Evolutionary conservation across 257 asterid genomes (phyloP), one percentile per base, ranked within the genome.

Genomic region (Osmanthus fragrans): DNA sequence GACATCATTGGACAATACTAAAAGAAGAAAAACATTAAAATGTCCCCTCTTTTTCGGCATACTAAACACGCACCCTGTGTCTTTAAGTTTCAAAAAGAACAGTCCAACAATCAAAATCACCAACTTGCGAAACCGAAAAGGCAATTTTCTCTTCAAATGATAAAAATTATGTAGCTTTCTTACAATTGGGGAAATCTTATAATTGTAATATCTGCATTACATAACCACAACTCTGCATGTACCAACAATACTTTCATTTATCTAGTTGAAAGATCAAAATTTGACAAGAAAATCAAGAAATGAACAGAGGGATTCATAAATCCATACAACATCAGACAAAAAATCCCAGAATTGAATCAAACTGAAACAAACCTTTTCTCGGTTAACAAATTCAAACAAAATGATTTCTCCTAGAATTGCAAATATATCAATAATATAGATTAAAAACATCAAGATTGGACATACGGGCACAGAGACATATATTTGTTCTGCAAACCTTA

Each of bases 401-500:
- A 37, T 80, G 84, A 80, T 67, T 75, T 29, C 60, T 73, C 83
- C 58, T 30, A 67, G 70, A 73, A 79, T 45, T 27, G 7, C 67
- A 45, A 67, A 39, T 56, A n/a, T 18, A 51, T 56, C 16, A 56
- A 5, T 7, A 18, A 56, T 56, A 56, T 4, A 56, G 33, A 23
- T 10, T 9, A 60, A 23, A 21, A 74, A 49, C 49, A 49, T 56
- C 67, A 70, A 78, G 42, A 19, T 45, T 75, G 39, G 47, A 70
- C 77, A 45, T 25, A 75, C n/a, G 6, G 15, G 45, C 74, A 56
- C 5, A 49, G 0, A 47, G 12, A 29, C 64, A 73, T 39, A 73
- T 32, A n/a, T 11, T 29, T 65, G 40, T 25, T 63, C 7, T 5
- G 70, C 76, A 45, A 78, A 92, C 97, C 96, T 90, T 87, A 7